Conservation (phyloP, 441 rosid species). For the Macaranga tanarius region DNA sequence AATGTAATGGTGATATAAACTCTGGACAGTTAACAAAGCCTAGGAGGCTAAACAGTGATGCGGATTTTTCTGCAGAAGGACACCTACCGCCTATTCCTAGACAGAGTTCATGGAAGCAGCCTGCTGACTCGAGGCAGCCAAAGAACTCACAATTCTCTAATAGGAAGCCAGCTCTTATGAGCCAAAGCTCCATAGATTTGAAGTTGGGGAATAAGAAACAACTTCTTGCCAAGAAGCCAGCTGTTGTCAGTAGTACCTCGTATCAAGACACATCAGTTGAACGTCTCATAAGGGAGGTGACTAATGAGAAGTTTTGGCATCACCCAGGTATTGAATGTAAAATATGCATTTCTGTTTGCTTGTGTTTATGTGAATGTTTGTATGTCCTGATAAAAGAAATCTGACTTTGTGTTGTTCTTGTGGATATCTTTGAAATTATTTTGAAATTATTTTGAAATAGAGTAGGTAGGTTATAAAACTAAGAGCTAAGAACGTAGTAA, state of each 20-base stretch:
- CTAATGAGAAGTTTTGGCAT: constrained; percentile 92
- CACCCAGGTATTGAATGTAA: constrained; percentile 67
- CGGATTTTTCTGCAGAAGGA: constrained; percentile 56
- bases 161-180: constrained; percentile 46
- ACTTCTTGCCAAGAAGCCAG: constrained; percentile 57
- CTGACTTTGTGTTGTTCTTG: neutral
- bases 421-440: neutral
- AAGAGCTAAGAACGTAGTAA: neutral
- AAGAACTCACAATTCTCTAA: constrained; percentile 53
- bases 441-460: neutral
- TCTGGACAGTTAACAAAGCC: constrained; percentile 47
- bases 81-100: constrained; percentile 55
- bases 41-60: constrained; percentile 60
- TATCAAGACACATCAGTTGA: constrained; percentile 98
- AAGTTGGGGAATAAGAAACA: constrained; percentile 72
- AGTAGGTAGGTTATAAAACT: neutral
- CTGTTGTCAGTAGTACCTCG: constrained; percentile 36
- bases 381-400: neutral
- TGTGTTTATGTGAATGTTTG: neutral
- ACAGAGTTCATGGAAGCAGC: constrained; percentile 88
- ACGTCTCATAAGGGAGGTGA: constrained; percentile 95
- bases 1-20: constrained; percentile 62
- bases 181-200: constrained; percentile 63
- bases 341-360: constrained; percentile 9
- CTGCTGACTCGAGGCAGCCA: constrained; percentile 51